Evolutionary conservation across 805 yeast species (phyloP), one percentile per base, ranked within the genome.

Genomic region (Wickerhamiella sorbophila): DNA sequence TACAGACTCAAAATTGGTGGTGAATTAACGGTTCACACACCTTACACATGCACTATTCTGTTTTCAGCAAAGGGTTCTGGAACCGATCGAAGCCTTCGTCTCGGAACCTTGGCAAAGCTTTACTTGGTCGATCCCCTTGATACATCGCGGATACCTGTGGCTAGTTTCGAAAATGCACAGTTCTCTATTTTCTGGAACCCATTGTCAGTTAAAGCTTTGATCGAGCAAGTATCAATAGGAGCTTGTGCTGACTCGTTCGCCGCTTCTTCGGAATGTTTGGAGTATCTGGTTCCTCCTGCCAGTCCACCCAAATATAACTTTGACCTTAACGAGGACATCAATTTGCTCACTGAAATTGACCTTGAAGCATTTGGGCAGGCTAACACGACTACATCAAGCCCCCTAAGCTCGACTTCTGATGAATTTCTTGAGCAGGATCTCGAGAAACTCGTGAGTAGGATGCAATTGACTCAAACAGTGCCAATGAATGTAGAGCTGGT

Each of bases 401-500:
- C 36, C 5, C 12, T 21, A 16, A 14, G 15, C 6, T 33, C 36
- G 4, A 14, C 4, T n/a, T 5, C 36, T 17, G 36, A 33, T 19
- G 36, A n/a, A 5, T 15, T 33, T 21, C 20, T 15, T 5, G 36
- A 15, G 10, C 16, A 33, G 20, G 36, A 33, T 24, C 29, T 24
- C 12, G 29, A 24, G 12, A 12, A 24, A 12, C 29, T 24, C 12
- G 29, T 12, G 12, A 24, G 12, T 12, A 24, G 12, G 12, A 8
- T 24, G 12, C 29, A 24, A 12, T 24, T 12, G 12, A 12, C 6
- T 6, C 6, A 6, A 6, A 24, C 12, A 8, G 29, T 8, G 12
- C 29, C 29, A 14, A 17, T n/a, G 24, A 26, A 34, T 18, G 37
- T 34, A 4, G 59, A 55, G 29, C 46, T 54, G 16, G 47, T 40